phyloP scores from a whole-genome alignment of 106 monocot species.

The Phalaenopsis equestris region DNA sequence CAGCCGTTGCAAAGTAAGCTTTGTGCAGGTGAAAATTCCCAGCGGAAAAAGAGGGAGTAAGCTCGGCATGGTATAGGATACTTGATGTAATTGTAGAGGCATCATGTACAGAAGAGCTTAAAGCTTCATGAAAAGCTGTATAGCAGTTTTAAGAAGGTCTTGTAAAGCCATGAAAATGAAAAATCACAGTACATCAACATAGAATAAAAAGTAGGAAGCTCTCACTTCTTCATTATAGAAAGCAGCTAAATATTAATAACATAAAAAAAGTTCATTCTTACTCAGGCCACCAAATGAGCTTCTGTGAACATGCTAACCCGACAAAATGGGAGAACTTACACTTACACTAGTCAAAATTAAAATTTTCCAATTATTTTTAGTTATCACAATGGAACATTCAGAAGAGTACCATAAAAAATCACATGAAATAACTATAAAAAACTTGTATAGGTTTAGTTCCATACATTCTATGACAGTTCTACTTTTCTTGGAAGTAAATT shows the following conservation, averaged over 20 bases:
- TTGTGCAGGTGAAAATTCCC: constrained; percentile 74
- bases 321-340: constrained; percentile 1
- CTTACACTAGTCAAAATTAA: neutral
- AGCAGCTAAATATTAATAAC: neutral
- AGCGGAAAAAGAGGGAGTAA: constrained; percentile 86
- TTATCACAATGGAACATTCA: neutral
- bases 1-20: constrained; percentile 86
- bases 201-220: neutral
- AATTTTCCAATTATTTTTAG: neutral
- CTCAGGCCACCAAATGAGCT: neutral
- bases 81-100: constrained; percentile 60
- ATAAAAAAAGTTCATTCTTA: neutral
- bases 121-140: neutral
- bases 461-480: no score
- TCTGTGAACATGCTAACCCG: neutral
- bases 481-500: no score
- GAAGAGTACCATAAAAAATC: no score
- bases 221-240: no score
- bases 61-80: constrained; percentile 86
- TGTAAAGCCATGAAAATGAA: neutral
- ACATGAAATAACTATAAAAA: no score
- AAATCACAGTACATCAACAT: neutral
- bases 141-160: neutral
- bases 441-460: no score
- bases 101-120: constrained; percentile 40